Percentiles rank a stretch among this genome's conserved stretches.
These are phyloP conservation scores for Trametes pubescens DNA, from an alignment of 1,284 basidiomycete genomes.

Conservation along the genomic window DNA sequence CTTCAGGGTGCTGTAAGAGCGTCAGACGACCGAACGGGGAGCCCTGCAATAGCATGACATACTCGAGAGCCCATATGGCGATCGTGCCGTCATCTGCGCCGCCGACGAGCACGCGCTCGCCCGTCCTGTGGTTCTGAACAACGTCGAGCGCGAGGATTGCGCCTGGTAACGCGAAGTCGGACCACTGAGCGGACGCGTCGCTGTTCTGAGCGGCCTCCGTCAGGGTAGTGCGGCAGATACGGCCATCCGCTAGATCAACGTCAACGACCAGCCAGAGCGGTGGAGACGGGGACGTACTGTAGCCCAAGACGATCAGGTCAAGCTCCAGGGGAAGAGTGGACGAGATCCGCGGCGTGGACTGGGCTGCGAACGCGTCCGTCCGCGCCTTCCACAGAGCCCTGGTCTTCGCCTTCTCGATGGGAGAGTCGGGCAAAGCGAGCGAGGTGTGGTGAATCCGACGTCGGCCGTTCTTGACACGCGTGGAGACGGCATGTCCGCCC, in stretches of 20 bases:
- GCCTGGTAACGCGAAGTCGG: slow-evolving; percentile 56
- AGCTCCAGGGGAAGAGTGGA: slow-evolving; percentile 65
- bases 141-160: slow-evolving; percentile 59
- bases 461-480: slow-evolving; percentile 34
- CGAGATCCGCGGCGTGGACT: slow-evolving; percentile 45
- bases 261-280: neutral
- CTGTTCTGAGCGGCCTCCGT: slow-evolving; percentile 40
- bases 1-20: slow-evolving; percentile 59
- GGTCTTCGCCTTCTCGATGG: slow-evolving; percentile 5
- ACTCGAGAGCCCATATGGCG: slow-evolving; percentile 71
- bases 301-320: slow-evolving; percentile 64
- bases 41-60: slow-evolving; percentile 49
- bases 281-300: slow-evolving; percentile 52
- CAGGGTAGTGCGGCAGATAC: slow-evolving; percentile 53
- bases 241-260: slow-evolving; percentile 63
- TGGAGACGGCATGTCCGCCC: slow-evolving; percentile 33
- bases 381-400: slow-evolving; percentile 42
- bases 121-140: slow-evolving; percentile 61
- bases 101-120: slow-evolving; percentile 68
- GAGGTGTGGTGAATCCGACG: slow-evolving; percentile 34
- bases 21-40: too few species aligned
- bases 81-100: slow-evolving; percentile 81
- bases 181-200: slow-evolving; percentile 45
- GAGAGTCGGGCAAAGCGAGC: slow-evolving; percentile 6
- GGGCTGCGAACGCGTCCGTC: slow-evolving; percentile 12